A percentile compares a stretch with the other conserved stretches of the same genome.
These are phyloP conservation scores for Trametes cinnabarina DNA, from an alignment of 768 basidiomycete species.

Conservation along the genomic window DNA sequence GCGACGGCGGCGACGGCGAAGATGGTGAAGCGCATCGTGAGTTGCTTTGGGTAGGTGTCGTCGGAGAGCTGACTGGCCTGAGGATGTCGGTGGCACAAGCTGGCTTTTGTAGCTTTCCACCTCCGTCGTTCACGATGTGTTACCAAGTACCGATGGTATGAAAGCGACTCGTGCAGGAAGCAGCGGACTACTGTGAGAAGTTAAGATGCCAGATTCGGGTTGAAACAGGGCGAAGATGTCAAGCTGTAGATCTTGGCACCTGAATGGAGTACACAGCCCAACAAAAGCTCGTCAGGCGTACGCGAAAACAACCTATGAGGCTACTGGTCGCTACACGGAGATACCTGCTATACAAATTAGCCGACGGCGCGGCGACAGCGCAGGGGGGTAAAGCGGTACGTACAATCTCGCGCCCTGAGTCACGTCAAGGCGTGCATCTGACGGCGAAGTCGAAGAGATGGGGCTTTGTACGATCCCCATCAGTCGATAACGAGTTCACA, in stretches of 20 bases:
- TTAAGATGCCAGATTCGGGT: not conserved
- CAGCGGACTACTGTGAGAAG: not conserved
- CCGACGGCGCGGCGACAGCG: not conserved
- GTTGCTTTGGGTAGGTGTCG: not conserved
- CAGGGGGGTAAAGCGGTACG: not conserved
- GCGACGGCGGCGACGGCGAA: not conserved
- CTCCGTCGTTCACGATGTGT: not conserved
- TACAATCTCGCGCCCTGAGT: not conserved
- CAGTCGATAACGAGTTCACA: no score
- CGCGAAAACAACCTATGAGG: no score
- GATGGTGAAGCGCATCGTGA: not conserved
- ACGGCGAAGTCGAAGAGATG: not conserved
- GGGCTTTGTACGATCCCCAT: no score
- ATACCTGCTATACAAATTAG: not conserved
- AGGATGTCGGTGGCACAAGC: not conserved
- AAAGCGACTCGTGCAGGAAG: not conserved
- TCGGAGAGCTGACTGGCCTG: not conserved
- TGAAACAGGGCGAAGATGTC: conserved; percentile 1
- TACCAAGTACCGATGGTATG: not conserved
- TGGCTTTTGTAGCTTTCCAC: not conserved
- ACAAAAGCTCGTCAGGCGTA: no score
- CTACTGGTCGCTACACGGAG: not conserved
- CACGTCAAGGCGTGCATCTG: not conserved
- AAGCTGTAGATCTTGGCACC: not conserved
- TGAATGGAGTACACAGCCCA: not conserved